Evolutionary conservation across 1,284 basidiomycete species (phyloP).

Genomic region (Sanguinoderma infundibulare): DNA sequence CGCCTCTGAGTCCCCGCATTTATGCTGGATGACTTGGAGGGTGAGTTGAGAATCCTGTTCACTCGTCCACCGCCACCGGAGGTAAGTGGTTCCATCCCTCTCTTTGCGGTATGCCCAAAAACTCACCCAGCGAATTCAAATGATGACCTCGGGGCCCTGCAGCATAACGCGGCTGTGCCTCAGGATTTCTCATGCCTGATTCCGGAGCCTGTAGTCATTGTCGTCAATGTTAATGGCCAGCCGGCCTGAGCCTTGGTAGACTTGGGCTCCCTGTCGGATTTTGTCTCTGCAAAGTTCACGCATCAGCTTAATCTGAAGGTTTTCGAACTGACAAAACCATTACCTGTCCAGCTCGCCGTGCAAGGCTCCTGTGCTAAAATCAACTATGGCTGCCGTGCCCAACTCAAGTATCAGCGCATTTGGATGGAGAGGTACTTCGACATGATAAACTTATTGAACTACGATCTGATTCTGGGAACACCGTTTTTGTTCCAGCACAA

Average conservation of each 20-base stretch:
- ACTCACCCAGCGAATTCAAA: not conserved
- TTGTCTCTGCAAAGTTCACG: no score
- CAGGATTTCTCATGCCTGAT: constrained; percentile 2
- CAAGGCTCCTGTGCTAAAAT: constrained; percentile 14
- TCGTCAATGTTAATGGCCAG: constrained; percentile 6
- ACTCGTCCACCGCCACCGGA: no score
- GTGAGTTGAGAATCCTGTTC: no score
- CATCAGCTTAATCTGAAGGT: constrained; percentile 3
- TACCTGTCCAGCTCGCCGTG: constrained; percentile 13
- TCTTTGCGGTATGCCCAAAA: no score
- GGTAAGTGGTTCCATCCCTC: no score
- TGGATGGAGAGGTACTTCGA: constrained; percentile 33
- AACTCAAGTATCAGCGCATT: constrained; percentile 36
- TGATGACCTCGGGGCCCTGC: not conserved
- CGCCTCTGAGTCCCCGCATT: no score
- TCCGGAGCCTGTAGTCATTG: constrained; percentile 7
- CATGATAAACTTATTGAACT: constrained; percentile 31
- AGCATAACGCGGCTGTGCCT: constrained; percentile 1
- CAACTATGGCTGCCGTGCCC: constrained; percentile 5
- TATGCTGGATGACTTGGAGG: no score
- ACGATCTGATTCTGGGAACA: constrained; percentile 23
- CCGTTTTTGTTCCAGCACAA: constrained; percentile 33
- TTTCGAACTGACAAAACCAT: constrained; percentile 9
- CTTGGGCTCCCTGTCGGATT: constrained; percentile 12
- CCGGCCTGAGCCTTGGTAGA: constrained; percentile 8